Conservation (phyloP, 495 filamentous ascomycete genomes). For the Aspergillus steynii region DNA sequence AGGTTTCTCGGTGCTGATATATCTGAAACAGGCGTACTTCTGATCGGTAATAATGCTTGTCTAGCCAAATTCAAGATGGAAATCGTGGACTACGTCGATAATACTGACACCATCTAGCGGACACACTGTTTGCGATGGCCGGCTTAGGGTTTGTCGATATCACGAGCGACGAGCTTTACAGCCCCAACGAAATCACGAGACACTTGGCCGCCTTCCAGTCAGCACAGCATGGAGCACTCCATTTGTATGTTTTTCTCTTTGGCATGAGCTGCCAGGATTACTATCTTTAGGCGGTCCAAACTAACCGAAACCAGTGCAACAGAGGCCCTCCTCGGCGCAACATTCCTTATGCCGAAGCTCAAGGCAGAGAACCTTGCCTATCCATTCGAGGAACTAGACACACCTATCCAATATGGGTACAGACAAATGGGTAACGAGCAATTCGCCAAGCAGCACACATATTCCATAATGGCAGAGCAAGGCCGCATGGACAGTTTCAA, state of each 20-base stretch:
- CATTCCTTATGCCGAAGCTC: slow-evolving; percentile 40
- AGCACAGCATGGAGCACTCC: slow-evolving; percentile 39
- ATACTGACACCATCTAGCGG: slow-evolving; percentile 21
- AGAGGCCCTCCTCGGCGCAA: slow-evolving; percentile 35
- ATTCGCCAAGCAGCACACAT: slow-evolving; percentile 34
- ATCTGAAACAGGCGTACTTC: background rate
- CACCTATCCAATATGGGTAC: slow-evolving; percentile 39
- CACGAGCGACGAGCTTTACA: slow-evolving; percentile 27
- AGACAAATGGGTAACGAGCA: slow-evolving; percentile 31
- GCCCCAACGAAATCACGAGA: slow-evolving; percentile 34
- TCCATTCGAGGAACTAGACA: slow-evolving; percentile 35
- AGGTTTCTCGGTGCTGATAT: no score
- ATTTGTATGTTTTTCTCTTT: slow-evolving; percentile 29
- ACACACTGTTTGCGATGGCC: slow-evolving; percentile 39
- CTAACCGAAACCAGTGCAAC: slow-evolving; percentile 26
- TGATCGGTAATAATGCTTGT: no score
- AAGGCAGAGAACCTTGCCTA: slow-evolving; percentile 35
- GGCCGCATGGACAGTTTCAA: slow-evolving; percentile 46
- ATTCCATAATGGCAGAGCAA: slow-evolving; percentile 38
- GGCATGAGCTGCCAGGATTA: background rate
- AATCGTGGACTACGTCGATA: no score
- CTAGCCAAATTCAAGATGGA: no score
- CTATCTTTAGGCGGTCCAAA: background rate
- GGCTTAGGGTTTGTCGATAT: slow-evolving; percentile 35
- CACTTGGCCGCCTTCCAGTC: slow-evolving; percentile 37